Evolutionary conservation across 192 early-diverging fungal species (phyloP), one percentile per base, ranked within the genome.

Genomic region (Backusella tarrabulga): DNA sequence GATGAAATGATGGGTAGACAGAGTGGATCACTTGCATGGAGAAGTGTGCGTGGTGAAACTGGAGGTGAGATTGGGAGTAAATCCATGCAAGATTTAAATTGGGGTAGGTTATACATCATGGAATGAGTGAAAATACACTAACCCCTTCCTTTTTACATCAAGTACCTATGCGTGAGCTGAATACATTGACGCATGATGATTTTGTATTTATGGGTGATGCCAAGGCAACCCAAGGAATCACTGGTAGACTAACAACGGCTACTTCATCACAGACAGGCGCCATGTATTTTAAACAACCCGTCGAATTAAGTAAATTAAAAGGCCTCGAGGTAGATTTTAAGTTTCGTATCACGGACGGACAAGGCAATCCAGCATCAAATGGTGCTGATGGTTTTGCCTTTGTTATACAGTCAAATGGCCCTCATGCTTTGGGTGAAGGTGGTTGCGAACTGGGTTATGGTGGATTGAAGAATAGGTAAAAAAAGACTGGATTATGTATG

Each of bases 311-410:
- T 35, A 44, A 40, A 9, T n/a, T 44, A 34, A 67, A 70, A 7
- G 79, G 76, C 4, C 19, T 84, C 21, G 67, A 70, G 11, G 15
- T 81, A 4, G 73, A 77, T 26, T 84, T 84, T 42, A 52, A 70
- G 15, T 81, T 84, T 41, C 42, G 76, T 34, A 79, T 84, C 4
- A 76, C 83, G 14, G 56, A 80, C 34, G 29, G 21, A 34, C 17
- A 70, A 17, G 82, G 78, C n/a, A 41, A 68, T 4, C 52, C 71
- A 19, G 71, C 71, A 56, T 19, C 11, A 0, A 60, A 67, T 72
- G 83, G 79, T 6, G 83, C 83, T 2, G 83, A 84, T 75, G 83
- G 83, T 0, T 40, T 84, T 35, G 83, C 83, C 15, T 68, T 84
- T 72, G 79, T 84, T 0, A 76, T 84, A 32, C 83, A 81, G 34